These are phyloP conservation scores for Rhamnella rubrinervis DNA, from an alignment of 331 rosid genomes.

Conservation along the genomic window DNA sequence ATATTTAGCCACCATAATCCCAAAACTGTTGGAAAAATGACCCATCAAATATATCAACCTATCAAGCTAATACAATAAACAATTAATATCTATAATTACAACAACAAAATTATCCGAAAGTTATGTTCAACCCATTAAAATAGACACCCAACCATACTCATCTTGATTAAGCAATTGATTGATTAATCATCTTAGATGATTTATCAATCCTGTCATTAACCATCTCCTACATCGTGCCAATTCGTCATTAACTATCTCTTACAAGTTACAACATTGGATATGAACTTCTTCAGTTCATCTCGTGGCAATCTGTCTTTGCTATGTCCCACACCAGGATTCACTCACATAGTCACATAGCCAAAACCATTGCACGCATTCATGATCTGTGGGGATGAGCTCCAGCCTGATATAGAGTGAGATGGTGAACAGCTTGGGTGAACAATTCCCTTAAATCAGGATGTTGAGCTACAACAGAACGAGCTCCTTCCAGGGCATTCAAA, in stretches of 20 bases:
- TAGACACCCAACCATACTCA: conserved; percentile 12
- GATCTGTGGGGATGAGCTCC: conserved; percentile 73
- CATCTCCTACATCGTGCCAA: background rate
- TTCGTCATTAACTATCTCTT: background rate
- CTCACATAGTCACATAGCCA: conserved; percentile 46
- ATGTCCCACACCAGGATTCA: conserved; percentile 31
- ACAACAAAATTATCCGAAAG: background rate
- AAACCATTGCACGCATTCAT: conserved; percentile 24
- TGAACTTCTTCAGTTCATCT: conserved; percentile 1
- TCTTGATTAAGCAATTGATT: conserved; percentile 6
- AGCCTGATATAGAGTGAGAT: conserved; percentile 78
- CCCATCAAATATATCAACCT: too few species aligned
- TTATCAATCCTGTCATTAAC: conserved; percentile 15
- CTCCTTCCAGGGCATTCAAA: conserved; percentile 70
- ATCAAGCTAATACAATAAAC: too few species aligned
- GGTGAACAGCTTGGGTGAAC: conserved; percentile 57
- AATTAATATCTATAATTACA: conserved; percentile 3
- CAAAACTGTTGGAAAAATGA: too few species aligned
- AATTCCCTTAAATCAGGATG: conserved; percentile 56
- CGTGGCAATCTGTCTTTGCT: conserved; percentile 17
- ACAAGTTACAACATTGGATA: background rate
- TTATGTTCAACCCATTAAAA: conserved; percentile 15
- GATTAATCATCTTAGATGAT: conserved; percentile 15
- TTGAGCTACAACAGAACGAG: conserved; percentile 51
- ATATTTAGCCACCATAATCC: too few species aligned